phyloP scores from a whole-genome alignment of 371 early-diverging fungal species.

The Rhizopus delemar region DNA sequence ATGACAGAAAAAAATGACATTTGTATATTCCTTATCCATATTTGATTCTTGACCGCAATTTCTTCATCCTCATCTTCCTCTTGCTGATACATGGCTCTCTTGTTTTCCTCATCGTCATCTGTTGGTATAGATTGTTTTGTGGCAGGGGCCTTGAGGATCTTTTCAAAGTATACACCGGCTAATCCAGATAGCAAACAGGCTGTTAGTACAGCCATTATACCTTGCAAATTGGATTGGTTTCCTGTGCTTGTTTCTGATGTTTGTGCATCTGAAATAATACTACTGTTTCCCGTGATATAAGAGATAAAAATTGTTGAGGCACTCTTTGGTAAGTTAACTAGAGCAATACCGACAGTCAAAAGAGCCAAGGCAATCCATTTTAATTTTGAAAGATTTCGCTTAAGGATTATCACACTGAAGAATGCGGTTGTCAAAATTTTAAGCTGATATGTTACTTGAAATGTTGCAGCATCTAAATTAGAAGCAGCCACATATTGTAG shows the following conservation, averaged over 20 bases:
- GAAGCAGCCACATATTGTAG: slow-evolving; percentile 90
- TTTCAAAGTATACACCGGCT: slow-evolving; percentile 97
- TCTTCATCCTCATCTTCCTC: slow-evolving; percentile 23
- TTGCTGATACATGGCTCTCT: slow-evolving; percentile 12
- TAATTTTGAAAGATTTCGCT: slow-evolving; percentile 58
- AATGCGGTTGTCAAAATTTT: slow-evolving; percentile 96
- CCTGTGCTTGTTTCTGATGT: slow-evolving; percentile 15
- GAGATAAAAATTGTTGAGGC: slow-evolving; percentile 16
- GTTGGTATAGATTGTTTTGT: slow-evolving; percentile 17
- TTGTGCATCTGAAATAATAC: slow-evolving; percentile 5
- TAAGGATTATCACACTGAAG: slow-evolving; percentile 82
- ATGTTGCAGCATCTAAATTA: slow-evolving; percentile 91
- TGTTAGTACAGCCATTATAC: slow-evolving; percentile 67
- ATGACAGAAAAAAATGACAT: slow-evolving; percentile 75
- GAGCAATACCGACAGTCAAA: slow-evolving; percentile 84
- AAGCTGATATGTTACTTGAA: slow-evolving; percentile 95
- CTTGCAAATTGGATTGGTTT: slow-evolving; percentile 48
- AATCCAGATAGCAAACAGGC: slow-evolving; percentile 91
- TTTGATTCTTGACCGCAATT: slow-evolving; percentile 47
- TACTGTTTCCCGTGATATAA: slow-evolving; percentile 17
- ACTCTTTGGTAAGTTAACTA: slow-evolving; percentile 62
- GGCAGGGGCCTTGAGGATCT: slow-evolving; percentile 75
- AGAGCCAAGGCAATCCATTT: slow-evolving; percentile 87
- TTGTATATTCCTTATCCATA: slow-evolving; percentile 92
- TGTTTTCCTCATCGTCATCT: slow-evolving; percentile 21